phyloP scores from a whole-genome alignment of 139 green algal species.

The Picochlorum sp. region DNA sequence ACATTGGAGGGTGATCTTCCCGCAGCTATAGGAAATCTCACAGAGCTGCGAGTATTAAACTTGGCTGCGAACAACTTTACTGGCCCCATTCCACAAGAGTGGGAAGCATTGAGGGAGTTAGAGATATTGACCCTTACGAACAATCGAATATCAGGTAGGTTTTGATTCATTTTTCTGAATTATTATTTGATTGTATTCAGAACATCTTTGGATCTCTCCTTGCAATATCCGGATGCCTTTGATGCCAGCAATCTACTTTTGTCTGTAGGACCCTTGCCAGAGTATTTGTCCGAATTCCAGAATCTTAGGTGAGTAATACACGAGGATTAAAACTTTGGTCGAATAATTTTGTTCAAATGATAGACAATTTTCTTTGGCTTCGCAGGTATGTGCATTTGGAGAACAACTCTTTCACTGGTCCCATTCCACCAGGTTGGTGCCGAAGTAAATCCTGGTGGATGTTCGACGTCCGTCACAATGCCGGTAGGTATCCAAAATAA shows the following conservation, averaged over 20 bases:
- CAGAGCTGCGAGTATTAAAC: slow-evolving; percentile 22
- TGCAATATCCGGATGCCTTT: too few species aligned
- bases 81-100: slow-evolving; percentile 14
- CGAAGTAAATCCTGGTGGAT: slow-evolving; percentile 8
- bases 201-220: not conserved
- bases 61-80: slow-evolving; percentile 19
- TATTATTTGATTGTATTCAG: not conserved
- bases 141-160: slow-evolving; percentile 10
- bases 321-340: too few species aligned
- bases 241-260: too few species aligned
- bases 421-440: slow-evolving; percentile 16
- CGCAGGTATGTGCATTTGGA: slow-evolving; percentile 1
- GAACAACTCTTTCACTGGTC: not conserved
- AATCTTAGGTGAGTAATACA: too few species aligned
- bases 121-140: slow-evolving; percentile 19
- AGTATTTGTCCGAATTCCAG: not conserved
- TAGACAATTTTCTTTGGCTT: not conserved
- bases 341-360: not conserved
- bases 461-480: slow-evolving; percentile 18
- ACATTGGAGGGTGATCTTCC: slow-evolving; percentile 3
- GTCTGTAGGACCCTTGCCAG: not conserved
- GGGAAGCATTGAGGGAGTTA: slow-evolving; percentile 4
- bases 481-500: not conserved
- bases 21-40: slow-evolving; percentile 1
- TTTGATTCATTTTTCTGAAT: not conserved